Percentiles rank a stretch among this genome's conserved stretches.
These are phyloP conservation scores for Rhizodiscina lignyota DNA, from an alignment of 495 filamentous ascomycete genomes.

Conservation along the genomic window DNA sequence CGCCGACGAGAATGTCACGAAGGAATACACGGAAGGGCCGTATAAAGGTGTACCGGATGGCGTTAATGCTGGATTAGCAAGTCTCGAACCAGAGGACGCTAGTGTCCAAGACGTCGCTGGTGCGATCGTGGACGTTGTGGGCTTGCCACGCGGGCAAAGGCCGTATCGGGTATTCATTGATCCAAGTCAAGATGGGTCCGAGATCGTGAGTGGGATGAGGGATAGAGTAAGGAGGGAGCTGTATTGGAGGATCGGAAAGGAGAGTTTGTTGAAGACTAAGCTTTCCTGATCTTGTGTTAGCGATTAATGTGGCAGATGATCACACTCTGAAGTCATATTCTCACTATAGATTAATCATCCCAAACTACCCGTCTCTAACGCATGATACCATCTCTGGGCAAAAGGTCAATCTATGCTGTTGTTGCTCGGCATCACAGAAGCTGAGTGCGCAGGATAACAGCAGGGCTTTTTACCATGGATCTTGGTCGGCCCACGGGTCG, in stretches of 20 bases:
- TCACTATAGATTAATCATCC: too few species aligned
- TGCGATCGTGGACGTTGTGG: slow-evolving; percentile 1
- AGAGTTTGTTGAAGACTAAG: slow-evolving; percentile 1
- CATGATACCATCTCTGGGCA: too few species aligned
- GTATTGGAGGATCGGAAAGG: slow-evolving; percentile 2
- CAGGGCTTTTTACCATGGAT: too few species aligned
- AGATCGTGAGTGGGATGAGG: background rate
- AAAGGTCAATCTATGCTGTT: too few species aligned
- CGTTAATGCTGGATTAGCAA: slow-evolving; percentile 1
- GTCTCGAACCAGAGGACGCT: slow-evolving; percentile 1
- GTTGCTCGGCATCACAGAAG: too few species aligned
- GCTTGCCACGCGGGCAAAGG: slow-evolving; percentile 1
- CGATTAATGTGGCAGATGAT: too few species aligned
- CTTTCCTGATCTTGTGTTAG: too few species aligned
- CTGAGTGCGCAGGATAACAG: too few species aligned
- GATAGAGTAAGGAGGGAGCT: slow-evolving; percentile 1
- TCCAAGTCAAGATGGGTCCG: slow-evolving; percentile 1
- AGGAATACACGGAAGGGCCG: slow-evolving; percentile 4
- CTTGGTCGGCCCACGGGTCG: too few species aligned
- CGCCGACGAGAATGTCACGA: background rate
- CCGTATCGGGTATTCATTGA: slow-evolving; percentile 3
- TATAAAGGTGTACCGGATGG: slow-evolving; percentile 2
- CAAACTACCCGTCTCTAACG: too few species aligned
- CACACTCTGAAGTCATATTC: too few species aligned
- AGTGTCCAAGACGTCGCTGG: slow-evolving; percentile 1